Base-by-base conservation (phyloP, 2,329 filamentous ascomycete species). In the Diaporthe eres region DNA sequence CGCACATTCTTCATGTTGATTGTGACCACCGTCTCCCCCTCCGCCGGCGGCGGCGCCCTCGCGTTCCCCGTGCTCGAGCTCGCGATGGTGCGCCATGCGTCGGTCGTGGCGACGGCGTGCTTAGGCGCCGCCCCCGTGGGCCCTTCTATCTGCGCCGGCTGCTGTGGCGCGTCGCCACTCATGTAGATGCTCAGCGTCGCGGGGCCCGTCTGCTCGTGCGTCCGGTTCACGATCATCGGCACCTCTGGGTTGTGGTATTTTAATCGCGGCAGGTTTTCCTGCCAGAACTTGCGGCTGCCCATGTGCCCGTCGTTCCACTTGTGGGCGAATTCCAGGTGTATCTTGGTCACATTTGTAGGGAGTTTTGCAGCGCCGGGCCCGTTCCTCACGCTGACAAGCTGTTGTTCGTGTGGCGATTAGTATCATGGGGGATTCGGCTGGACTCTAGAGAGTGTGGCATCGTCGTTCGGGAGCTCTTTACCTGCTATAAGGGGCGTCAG, bases 231-330 rank as follows among this genome's bases (percentile, higher is more conserved):
- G 76, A 94, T 92, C 90, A 98, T 97, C 58, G 93, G 91, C 61
- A 98, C 85, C 17, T 92, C 86, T 0, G 97, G 97, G 84, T 99
- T 99, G 89, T 98, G 94, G 87, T 93, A 99, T 89, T 99, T 98
- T 79, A 99, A 88, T 75, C 95, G 92, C 31, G 95, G 94, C 65
- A 98, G 92, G 82, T 92, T 93, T 77, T 92, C 88, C 78, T 90
- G 92, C 94, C 95, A 98, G 90, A 99, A 98, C 87, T 95, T 95
- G 81, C 91, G 92, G 75, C 94, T 89, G 65, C 94, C 94, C 82
- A 92, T 89, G 84, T 96, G 93, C 61, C 94, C 94, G 70, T 90
- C 89, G 61, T 91, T 87, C 75, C 91, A 86, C 78, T 86, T 89
- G 42, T 67, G 82, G 68, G 92, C 91, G 83, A 96, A 95, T 80